Percentiles rank a stretch among this genome's conserved stretches.
Evolutionary conservation across 2,329 filamentous ascomycete genomes (phyloP).

Genomic region (Exophiala alcalophila): DNA sequence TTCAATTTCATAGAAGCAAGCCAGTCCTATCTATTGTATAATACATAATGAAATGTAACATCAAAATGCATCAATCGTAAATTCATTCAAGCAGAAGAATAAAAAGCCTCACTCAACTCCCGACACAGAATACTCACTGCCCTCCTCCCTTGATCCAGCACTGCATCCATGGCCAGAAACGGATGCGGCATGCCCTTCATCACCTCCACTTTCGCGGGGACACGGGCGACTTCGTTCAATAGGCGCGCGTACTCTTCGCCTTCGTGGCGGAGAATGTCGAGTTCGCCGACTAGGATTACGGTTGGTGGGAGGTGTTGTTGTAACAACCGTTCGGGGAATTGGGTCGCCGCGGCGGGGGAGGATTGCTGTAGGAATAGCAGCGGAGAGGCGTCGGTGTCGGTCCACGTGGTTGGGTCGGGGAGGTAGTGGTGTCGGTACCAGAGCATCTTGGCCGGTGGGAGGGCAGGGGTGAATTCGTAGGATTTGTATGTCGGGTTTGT

Average conservation of each 20-base stretch:
- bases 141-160: conserved; percentile 50
- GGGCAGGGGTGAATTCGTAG: conserved; percentile 50
- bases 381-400: conserved; percentile 54
- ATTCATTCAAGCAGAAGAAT: no score
- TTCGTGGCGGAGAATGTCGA: conserved; percentile 56
- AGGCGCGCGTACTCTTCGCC: conserved; percentile 51
- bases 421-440: conserved; percentile 58
- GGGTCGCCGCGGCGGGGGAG: no score
- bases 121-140: conserved; percentile 50
- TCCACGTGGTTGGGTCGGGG: conserved; percentile 45
- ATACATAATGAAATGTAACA: no score
- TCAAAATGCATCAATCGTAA: no score
- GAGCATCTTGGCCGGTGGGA: conserved; percentile 56
- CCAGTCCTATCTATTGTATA: no score
- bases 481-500: conserved; percentile 39
- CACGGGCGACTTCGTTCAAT: conserved; percentile 46
- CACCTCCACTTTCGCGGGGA: conserved; percentile 48
- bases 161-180: conserved; percentile 57
- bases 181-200: conserved; percentile 57
- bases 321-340: conserved; percentile 51
- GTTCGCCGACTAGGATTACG: conserved; percentile 52
- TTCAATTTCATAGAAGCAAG: no score
- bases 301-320: conserved; percentile 50
- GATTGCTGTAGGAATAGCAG: no score
- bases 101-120: conserved; percentile 15